Evolutionary conservation across 2,329 filamentous ascomycete genomes (phyloP), one percentile per base, ranked within the genome.

Genomic region (Pseudogymnoascus sp.): DNA sequence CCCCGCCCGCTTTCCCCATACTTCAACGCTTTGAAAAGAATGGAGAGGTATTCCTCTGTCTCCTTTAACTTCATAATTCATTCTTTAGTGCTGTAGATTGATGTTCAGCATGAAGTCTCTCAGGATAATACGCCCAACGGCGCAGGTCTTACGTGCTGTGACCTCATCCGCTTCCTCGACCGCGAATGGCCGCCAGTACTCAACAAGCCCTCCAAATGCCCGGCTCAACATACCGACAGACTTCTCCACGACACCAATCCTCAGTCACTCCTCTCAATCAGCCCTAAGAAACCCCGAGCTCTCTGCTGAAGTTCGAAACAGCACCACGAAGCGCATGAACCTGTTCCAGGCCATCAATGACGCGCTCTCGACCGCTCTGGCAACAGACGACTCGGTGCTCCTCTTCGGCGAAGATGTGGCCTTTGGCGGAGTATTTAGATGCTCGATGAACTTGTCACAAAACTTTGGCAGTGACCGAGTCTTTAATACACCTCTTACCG

Each of bases 391-490:
- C 65, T 86, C 87, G 16, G 91, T 96, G 20, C 78, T 97, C 61
- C 81, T 99, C 8, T 99, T 99, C 69, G 94, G 94, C 41, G 94
- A 99, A 74, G 94, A 99, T 71, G 91, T 99, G 6, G 90, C 94
- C 12, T 99, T 99, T 68, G 94, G 94, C 41, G 94, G 94, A 60
- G 94, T 99, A 14, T 99, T 99, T 71, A 84, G 94, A 61, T 97
- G 91, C 75, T 93, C 90, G 32, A 93, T 94, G 85, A 90, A 92
- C 68, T 81, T 99, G 14, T 86, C 91, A 32, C 89, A 91, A 64
- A 90, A 90, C 61, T 96, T 94, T 72, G 94, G 94, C 7, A 81
- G 84, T 2, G 89, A 94, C 62, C 82, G 94, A 62, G 92, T 99
- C 34, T 99, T 99, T 80, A 97, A 99, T 75, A 97, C 92, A 16